These are phyloP conservation scores for Colletotrichum brevisporum DNA, from an alignment of 2,329 filamentous ascomycete genomes.

Conservation along the genomic window DNA sequence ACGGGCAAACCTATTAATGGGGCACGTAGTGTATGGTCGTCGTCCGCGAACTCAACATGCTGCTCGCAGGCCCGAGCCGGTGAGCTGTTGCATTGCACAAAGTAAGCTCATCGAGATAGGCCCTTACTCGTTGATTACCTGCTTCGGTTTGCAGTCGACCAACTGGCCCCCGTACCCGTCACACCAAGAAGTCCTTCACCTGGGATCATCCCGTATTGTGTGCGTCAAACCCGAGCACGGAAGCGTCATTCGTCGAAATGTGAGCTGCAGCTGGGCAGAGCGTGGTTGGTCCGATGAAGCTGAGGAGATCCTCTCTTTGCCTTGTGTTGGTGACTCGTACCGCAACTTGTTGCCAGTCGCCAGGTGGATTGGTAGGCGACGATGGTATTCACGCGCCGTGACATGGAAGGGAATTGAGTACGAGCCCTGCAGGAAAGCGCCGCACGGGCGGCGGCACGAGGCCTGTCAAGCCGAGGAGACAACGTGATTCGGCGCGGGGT, in stretches of 20 bases:
- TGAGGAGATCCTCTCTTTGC: background rate
- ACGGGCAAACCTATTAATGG: conserved; percentile 11
- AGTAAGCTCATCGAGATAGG: background rate
- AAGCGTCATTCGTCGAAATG: conserved; percentile 10
- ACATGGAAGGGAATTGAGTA: conserved; percentile 16
- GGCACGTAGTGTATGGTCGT: background rate
- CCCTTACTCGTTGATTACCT: conserved; percentile 3
- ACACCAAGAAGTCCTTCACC: conserved; percentile 28
- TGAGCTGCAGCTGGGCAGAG: conserved; percentile 1
- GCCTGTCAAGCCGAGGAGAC: conserved; percentile 26
- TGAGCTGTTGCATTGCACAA: conserved; percentile 14
- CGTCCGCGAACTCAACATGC: conserved; percentile 3
- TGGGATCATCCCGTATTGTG: conserved; percentile 15
- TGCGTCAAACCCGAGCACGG: conserved; percentile 23
- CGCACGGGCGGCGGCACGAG: conserved; percentile 31
- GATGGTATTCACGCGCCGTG: background rate
- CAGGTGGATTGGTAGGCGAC: background rate
- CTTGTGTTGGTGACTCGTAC: background rate
- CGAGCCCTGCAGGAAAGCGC: conserved; percentile 8
- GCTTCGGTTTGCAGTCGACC: conserved; percentile 2
- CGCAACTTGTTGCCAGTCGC: no score
- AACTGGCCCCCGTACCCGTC: conserved; percentile 13
- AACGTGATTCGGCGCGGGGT: conserved; percentile 18
- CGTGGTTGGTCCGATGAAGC: background rate
- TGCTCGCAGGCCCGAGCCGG: conserved; percentile 7